phyloP scores from a whole-genome alignment of 2,329 filamentous ascomycete genomes.

The Ophiostoma populinum region DNA sequence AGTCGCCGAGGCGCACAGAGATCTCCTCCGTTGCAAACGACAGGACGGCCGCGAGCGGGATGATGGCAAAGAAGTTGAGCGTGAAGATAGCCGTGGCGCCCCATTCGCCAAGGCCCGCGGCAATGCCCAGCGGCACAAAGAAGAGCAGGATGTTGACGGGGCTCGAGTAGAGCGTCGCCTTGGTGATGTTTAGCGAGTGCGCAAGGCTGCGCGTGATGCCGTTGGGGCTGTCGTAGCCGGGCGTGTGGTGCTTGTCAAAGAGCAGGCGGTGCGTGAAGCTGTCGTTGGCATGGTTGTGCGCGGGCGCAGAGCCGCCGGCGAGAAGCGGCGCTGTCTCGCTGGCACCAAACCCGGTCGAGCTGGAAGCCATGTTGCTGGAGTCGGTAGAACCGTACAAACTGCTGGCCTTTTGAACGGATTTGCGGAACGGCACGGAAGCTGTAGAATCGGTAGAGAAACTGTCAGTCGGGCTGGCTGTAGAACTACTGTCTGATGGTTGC shows the following conservation, averaged over 20 bases:
- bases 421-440: constrained; percentile 17
- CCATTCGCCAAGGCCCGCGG: constrained; percentile 45
- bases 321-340: constrained; percentile 26
- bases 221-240: constrained; percentile 32
- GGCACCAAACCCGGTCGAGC: constrained; percentile 1
- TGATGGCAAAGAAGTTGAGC: constrained; percentile 71
- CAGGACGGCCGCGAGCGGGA: constrained; percentile 73
- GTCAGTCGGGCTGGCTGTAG: constrained; percentile 4
- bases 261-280: constrained; percentile 18
- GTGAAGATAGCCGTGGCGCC: constrained; percentile 51
- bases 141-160: constrained; percentile 56
- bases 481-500: background rate
- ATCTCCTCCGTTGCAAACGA: constrained; percentile 74
- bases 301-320: background rate
- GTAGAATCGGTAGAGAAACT: constrained; percentile 6
- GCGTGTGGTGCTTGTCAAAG: constrained; percentile 31
- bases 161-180: constrained; percentile 40
- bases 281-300: constrained; percentile 3
- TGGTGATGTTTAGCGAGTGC: constrained; percentile 35
- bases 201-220: constrained; percentile 27
- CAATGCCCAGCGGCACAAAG: constrained; percentile 56
- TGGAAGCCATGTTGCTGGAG: background rate
- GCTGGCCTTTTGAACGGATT: constrained; percentile 10
- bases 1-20: constrained; percentile 53
- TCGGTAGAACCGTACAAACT: constrained; percentile 2